Base-by-base conservation (phyloP, 1,284 basidiomycete species). In the Marasmius fiardii region DNA sequence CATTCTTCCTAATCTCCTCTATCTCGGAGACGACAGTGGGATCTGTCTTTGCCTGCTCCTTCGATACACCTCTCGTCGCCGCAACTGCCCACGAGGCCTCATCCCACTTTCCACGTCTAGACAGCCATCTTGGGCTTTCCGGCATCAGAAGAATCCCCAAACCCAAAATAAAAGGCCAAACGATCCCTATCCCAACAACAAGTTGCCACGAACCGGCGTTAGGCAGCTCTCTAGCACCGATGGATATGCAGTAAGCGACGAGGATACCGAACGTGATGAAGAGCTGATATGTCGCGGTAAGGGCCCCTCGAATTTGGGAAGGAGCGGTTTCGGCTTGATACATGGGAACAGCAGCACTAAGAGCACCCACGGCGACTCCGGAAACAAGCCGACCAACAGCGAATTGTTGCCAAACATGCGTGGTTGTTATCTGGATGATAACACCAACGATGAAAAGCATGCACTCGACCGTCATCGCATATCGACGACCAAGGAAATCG, bases 301-400 rank as follows among this genome's bases (percentile, higher is more conserved):
- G 71, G 1, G 88, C 82, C 21, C 91, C 90, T 59, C 91, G 82
- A 53, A 93, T 85, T 61, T 90, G 83, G 16, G 86, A 76, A 2
- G 91, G 90, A 0, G 88, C 87, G 0, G 85, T 85, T 68, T 92
- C 89, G 6, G 86, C 85, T 75, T 88, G 85, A 66, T 88, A 90
- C 80, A 88, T 85, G 1, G 91, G 92, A 0, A 93, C 90, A 1
- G 85, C 88, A 35, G 88, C 86, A 49, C 82, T 85, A 4, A 91
- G 77, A 0, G 85, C 86, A 26, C 90, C 90, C 43, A 92, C 82
- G 37, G 81, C 85, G 26, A 90, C 64, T 45, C 86, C 89, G 43
- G 82, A 78, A 52, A 92, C 70, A 43, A 90, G 74, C 26, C 90
- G 80, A 7, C 90, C 90, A 51, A 93, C 81, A 28, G 82, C 82